These are phyloP conservation scores for Quercus dentata DNA, from an alignment of 306 rosid species.

Conservation along the genomic window DNA sequence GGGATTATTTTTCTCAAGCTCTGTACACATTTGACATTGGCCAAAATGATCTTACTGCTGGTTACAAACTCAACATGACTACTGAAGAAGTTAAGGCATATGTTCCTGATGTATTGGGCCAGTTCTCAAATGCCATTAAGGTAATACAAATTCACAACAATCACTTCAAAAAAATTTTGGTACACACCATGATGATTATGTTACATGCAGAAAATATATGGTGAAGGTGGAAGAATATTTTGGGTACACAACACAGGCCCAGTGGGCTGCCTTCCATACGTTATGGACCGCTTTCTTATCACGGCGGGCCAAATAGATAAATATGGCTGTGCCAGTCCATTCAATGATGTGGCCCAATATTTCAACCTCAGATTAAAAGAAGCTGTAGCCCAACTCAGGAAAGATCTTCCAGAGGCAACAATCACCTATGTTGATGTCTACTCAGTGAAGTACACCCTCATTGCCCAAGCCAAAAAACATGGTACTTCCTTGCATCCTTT, in stretches of 20 bases:
- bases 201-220: slow-evolving; percentile 9
- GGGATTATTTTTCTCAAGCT: slow-evolving; percentile 43
- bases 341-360: slow-evolving; percentile 59
- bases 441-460: slow-evolving; percentile 62
- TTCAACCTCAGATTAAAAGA: slow-evolving; percentile 45
- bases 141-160: neutral
- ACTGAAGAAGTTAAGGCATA: slow-evolving; percentile 36
- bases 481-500: slow-evolving; percentile 26
- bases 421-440: slow-evolving; percentile 79
- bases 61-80: slow-evolving; percentile 63
- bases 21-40: slow-evolving; percentile 80
- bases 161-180: no score
- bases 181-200: neutral
- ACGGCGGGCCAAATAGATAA: slow-evolving; percentile 39
- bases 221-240: slow-evolving; percentile 36
- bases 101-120: slow-evolving; percentile 24
- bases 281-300: slow-evolving; percentile 24
- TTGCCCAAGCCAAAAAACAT: slow-evolving; percentile 46
- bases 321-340: slow-evolving; percentile 55
- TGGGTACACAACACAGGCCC: slow-evolving; percentile 52
- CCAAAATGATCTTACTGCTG: slow-evolving; percentile 70
- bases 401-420: slow-evolving; percentile 59
- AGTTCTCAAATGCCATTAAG: slow-evolving; percentile 20
- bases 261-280: slow-evolving; percentile 36
- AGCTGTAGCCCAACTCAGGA: slow-evolving; percentile 38